Evolutionary conservation across 2,329 filamentous ascomycete species (phyloP).

Genomic region (Thielaviopsis cerberus): DNA sequence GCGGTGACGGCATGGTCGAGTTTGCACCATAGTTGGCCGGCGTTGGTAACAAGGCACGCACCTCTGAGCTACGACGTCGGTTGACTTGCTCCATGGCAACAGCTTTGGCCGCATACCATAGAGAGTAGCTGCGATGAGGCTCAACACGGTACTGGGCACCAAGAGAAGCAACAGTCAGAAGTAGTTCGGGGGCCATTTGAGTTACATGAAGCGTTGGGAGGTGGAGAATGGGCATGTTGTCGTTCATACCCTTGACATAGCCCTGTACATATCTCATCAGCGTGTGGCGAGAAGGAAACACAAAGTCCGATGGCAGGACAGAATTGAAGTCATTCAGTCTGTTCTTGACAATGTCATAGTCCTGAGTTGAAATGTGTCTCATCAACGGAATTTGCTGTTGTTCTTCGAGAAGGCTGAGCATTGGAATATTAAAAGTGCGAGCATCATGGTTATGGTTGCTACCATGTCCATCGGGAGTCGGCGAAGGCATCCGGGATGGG

Average conservation of each 20-base stretch:
- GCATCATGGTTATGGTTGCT: background rate
- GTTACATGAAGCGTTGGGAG: constrained; percentile 45
- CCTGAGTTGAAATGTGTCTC: constrained; percentile 31
- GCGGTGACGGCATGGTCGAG: constrained; percentile 39
- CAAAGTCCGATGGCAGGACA: constrained; percentile 42
- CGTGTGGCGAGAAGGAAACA: constrained; percentile 50
- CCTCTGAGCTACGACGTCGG: constrained; percentile 35
- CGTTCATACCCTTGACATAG: constrained; percentile 48
- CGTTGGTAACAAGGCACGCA: constrained; percentile 37
- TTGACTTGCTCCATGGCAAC: constrained; percentile 41
- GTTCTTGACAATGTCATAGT: constrained; percentile 37
- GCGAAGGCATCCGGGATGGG: constrained; percentile 34
- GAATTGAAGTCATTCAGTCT: constrained; percentile 43
- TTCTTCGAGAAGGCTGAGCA: constrained; percentile 16
- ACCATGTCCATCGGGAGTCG: constrained; percentile 34
- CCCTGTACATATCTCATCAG: constrained; percentile 50
- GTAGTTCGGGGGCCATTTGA: constrained; percentile 47
- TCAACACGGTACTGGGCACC: constrained; percentile 49
- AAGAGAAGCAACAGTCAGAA: constrained; percentile 48
- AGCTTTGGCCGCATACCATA: constrained; percentile 43
- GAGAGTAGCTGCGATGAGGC: constrained; percentile 35
- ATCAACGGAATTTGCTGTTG: constrained; percentile 19
- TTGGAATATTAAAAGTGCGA: background rate
- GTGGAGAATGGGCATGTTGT: constrained; percentile 42
- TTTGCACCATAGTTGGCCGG: constrained; percentile 41